A percentile compares a stretch with the other conserved stretches of the same genome.
These are phyloP conservation scores for Croton setiger DNA, from an alignment of 441 rosid species.

Conservation along the genomic window DNA sequence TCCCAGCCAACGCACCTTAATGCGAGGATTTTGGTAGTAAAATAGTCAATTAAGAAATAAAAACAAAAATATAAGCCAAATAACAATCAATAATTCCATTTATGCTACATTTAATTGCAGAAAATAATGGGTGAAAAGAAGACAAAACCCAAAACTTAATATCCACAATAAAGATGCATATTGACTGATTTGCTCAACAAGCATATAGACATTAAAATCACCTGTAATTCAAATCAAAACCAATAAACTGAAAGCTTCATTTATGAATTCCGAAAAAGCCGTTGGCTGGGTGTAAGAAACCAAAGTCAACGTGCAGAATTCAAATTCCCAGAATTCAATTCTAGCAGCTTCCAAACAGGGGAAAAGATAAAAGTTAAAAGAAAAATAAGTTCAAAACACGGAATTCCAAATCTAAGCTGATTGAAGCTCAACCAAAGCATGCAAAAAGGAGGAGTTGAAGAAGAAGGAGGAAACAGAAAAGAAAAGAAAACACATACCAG, in stretches of 20 bases:
- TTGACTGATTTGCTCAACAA: too few relatives aligned
- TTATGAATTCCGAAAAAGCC: conserved; percentile 1
- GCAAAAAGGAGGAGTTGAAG: not conserved
- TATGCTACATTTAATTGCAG: not conserved
- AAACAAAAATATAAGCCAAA: not conserved
- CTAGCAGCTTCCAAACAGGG: not conserved
- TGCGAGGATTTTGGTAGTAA: not conserved
- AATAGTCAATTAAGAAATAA: not conserved
- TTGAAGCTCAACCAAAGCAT: not conserved
- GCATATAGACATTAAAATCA: not conserved
- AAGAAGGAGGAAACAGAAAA: not conserved
- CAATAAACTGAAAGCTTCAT: conserved; percentile 12
- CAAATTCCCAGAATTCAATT: not conserved
- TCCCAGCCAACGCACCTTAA: not conserved
- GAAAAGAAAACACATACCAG: conserved; percentile 11
- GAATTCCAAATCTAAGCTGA: not conserved
- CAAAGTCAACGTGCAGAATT: conserved; percentile 15
- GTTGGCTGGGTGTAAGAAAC: not conserved
- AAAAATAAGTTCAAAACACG: not conserved
- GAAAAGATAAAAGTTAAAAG: not conserved
- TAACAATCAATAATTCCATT: not conserved
- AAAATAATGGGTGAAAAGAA: not conserved
- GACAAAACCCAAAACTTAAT: not conserved
- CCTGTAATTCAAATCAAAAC: not conserved
- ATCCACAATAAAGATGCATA: not conserved